phyloP scores from a whole-genome alignment of 306 rosid species.

The Quercus alba region DNA sequence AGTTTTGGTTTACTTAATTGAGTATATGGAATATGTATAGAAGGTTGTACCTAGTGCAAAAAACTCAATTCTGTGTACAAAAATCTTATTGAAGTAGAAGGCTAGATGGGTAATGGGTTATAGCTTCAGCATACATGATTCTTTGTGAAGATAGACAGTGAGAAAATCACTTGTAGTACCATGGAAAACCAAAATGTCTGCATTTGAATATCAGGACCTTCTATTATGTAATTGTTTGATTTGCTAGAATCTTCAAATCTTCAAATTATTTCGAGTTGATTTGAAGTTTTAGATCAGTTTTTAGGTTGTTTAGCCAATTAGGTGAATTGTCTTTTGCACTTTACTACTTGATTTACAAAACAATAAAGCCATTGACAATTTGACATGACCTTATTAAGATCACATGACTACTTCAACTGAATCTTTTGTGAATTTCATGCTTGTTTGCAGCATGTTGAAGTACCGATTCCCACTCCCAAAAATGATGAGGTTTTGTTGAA shows the following conservation, averaged over 20 bases:
- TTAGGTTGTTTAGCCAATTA: background rate
- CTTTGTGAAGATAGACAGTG: background rate
- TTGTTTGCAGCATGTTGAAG: constrained; percentile 54
- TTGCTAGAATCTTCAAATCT: background rate
- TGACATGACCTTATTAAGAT: background rate
- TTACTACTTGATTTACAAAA: background rate
- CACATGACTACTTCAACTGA: background rate
- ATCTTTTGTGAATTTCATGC: background rate
- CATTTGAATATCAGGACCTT: background rate
- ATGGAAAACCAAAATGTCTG: background rate
- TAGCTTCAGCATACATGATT: background rate
- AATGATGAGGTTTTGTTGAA: constrained; percentile 64
- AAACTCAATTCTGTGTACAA: no score
- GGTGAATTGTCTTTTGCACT: background rate
- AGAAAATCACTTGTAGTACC: background rate
- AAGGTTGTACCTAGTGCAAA: no score
- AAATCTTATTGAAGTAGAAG: no score
- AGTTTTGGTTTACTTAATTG: no score
- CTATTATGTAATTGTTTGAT: background rate
- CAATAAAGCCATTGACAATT: background rate
- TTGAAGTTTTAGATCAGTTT: background rate
- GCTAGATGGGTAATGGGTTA: no score
- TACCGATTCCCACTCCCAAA: constrained; percentile 53
- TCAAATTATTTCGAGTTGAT: background rate
- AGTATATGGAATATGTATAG: no score